phyloP scores from a whole-genome alignment of 2,329 filamentous ascomycete species.

The Salinomyces thailandicus region DNA sequence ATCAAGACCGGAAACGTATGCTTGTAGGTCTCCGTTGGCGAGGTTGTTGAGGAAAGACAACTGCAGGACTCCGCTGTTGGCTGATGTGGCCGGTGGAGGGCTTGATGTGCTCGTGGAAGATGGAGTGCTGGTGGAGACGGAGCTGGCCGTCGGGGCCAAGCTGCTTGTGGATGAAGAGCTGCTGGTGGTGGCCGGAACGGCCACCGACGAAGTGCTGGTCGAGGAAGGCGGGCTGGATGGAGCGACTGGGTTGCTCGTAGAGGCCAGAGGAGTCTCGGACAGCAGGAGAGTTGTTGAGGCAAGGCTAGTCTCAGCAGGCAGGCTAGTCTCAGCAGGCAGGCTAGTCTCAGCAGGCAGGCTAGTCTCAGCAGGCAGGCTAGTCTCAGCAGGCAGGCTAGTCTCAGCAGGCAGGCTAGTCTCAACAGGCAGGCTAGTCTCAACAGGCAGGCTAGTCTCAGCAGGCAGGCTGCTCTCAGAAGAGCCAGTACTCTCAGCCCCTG shows the following conservation, averaged over 20 bases:
- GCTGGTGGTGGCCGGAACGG: background rate
- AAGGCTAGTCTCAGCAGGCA: background rate
- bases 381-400: background rate
- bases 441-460: too few species aligned
- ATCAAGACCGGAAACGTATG: conserved; percentile 40
- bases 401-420: background rate
- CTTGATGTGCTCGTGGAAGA: background rate
- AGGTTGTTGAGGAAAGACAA: conserved; percentile 37
- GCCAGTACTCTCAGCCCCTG: too few species aligned
- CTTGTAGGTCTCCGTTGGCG: conserved; percentile 28
- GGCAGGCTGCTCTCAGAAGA: too few species aligned
- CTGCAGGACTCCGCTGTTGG: background rate
- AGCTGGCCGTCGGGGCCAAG: background rate
- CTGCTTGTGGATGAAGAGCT: background rate
- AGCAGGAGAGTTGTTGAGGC: background rate
- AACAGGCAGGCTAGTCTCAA: too few species aligned
- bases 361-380: background rate
- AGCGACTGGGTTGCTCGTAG: background rate
- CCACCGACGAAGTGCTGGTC: background rate
- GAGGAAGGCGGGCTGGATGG: background rate
- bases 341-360: background rate
- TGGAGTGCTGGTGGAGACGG: background rate
- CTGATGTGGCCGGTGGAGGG: background rate
- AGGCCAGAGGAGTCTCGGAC: background rate
- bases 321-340: background rate